phyloP scores from a whole-genome alignment of 495 filamentous ascomycete genomes.

The Hyaloscypha bicolor region DNA sequence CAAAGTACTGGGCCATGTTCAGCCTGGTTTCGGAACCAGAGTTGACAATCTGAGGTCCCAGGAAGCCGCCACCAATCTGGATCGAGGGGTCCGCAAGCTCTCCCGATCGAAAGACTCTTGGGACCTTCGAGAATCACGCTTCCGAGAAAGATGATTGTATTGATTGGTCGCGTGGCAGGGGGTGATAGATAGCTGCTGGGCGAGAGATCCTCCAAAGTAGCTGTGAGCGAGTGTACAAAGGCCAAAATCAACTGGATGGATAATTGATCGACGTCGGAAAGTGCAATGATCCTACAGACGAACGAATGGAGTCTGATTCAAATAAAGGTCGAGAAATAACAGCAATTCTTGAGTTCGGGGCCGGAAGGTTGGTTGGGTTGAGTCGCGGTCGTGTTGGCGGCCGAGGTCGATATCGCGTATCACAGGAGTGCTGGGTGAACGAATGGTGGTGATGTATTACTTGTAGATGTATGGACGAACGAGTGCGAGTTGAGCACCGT shows the following conservation, averaged over 20 bases:
- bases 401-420: conserved; percentile 6
- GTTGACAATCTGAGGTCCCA: background rate
- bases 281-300: conserved; percentile 4
- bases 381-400: conserved; percentile 1
- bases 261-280: conserved; percentile 1
- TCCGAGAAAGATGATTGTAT: background rate
- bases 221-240: conserved; percentile 1
- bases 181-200: background rate
- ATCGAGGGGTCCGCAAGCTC: background rate
- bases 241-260: background rate
- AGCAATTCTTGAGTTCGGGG: background rate
- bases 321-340: background rate
- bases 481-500: conserved; percentile 10
- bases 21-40: conserved; percentile 17
- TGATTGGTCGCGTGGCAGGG: conserved; percentile 1
- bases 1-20: conserved; percentile 27
- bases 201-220: background rate
- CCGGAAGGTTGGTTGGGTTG: background rate
- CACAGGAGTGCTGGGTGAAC: conserved; percentile 10
- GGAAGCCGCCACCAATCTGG: conserved; percentile 1
- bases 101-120: background rate
- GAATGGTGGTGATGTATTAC: conserved; percentile 9
- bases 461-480: conserved; percentile 1
- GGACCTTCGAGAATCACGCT: background rate
- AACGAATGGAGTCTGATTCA: conserved; percentile 20